phyloP scores from a whole-genome alignment of 306 rosid species.

The Prunus davidiana region DNA sequence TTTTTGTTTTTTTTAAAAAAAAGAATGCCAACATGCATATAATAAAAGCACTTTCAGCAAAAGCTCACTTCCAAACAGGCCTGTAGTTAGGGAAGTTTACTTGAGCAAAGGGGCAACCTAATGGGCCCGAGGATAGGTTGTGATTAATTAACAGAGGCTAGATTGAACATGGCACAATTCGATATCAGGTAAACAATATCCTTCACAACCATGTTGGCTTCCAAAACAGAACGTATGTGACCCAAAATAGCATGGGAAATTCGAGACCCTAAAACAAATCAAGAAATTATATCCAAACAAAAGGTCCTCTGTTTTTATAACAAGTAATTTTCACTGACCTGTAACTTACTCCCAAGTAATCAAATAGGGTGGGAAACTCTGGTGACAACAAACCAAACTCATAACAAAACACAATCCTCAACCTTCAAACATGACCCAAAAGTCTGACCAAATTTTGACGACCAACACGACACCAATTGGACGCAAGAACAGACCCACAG shows the following conservation, averaged over 20 bases:
- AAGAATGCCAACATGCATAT: too few species aligned
- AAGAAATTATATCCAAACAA: conserved; percentile 33
- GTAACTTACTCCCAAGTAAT: conserved; percentile 25
- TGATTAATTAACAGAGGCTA: too few species aligned
- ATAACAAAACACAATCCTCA: conserved; percentile 44
- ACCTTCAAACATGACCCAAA: conserved; percentile 41
- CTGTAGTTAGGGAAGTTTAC: too few species aligned
- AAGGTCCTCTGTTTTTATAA: conserved; percentile 13
- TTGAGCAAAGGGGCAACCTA: too few species aligned
- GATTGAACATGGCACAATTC: neutral
- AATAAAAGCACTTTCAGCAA: too few species aligned
- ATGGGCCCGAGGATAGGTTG: too few species aligned
- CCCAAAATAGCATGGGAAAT: neutral
- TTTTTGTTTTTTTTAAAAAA: too few species aligned
- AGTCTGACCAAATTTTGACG: neutral
- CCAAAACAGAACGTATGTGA: neutral
- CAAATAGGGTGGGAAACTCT: conserved; percentile 16
- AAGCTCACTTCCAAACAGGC: too few species aligned
- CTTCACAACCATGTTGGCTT: neutral
- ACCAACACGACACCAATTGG: neutral
- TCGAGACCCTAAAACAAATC: conserved; percentile 20
- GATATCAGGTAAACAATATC: neutral
- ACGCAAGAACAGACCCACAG: neutral
- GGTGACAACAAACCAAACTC: conserved; percentile 30
- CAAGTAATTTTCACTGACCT: conserved; percentile 32